Evolutionary conservation across 2,329 filamentous ascomycete genomes (phyloP).

Genomic region (Penicillium freii): DNA sequence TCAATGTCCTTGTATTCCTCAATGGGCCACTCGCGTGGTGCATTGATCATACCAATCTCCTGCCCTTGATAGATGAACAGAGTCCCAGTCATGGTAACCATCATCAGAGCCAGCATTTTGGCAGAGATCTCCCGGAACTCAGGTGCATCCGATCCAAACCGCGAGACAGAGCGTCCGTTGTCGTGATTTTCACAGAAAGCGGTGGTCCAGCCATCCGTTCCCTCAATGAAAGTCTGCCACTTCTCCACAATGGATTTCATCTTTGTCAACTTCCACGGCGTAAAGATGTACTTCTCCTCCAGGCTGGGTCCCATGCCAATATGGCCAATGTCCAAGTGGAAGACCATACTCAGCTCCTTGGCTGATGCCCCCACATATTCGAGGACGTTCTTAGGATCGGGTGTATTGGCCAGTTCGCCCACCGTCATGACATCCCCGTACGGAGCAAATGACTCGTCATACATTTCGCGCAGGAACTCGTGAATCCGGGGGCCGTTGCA

Average conservation of each 20-base stretch:
- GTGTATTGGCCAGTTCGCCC: slow-evolving; percentile 66
- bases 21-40: slow-evolving; percentile 51
- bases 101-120: slow-evolving; percentile 55
- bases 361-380: slow-evolving; percentile 58
- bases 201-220: slow-evolving; percentile 55
- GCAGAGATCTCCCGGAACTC: slow-evolving; percentile 48
- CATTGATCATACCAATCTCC: slow-evolving; percentile 61
- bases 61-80: slow-evolving; percentile 61
- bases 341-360: slow-evolving; percentile 67
- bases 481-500: slow-evolving; percentile 68
- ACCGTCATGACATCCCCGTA: slow-evolving; percentile 63
- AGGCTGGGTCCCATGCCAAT: slow-evolving; percentile 52
- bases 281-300: slow-evolving; percentile 49
- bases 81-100: slow-evolving; percentile 52
- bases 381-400: slow-evolving; percentile 57
- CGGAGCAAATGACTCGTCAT: slow-evolving; percentile 55
- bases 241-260: slow-evolving; percentile 51
- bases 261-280: slow-evolving; percentile 47
- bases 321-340: slow-evolving; percentile 49
- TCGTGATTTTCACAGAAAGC: slow-evolving; percentile 66
- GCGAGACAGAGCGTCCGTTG: slow-evolving; percentile 56
- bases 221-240: slow-evolving; percentile 54
- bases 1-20: slow-evolving; percentile 47
- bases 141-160: slow-evolving; percentile 52
- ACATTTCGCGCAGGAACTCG: slow-evolving; percentile 68